phyloP scores from a whole-genome alignment of 257 asterid genomes.

The Capsicum baccatum region DNA sequence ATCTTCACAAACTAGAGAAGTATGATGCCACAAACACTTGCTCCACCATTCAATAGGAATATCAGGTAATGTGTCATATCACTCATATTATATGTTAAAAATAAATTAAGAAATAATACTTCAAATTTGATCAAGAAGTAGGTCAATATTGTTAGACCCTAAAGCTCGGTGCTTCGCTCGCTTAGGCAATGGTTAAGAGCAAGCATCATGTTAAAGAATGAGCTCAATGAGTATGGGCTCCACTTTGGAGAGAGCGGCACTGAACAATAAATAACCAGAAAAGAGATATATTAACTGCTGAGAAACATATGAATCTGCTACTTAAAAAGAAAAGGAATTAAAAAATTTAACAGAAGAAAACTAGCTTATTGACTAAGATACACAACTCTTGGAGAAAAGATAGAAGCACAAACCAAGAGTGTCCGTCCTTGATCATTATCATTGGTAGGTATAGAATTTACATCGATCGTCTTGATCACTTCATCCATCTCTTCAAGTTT shows the following conservation, averaged over 20 bases:
- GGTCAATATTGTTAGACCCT: slow-evolving; percentile 2
- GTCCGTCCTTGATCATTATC: slow-evolving; percentile 60
- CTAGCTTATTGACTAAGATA: not conserved
- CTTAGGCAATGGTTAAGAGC: not conserved
- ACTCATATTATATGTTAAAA: not conserved
- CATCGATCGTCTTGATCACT: slow-evolving; percentile 69
- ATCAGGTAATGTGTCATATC: not conserved
- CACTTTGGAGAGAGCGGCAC: not conserved
- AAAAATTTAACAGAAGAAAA: not conserved
- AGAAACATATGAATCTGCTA: not conserved
- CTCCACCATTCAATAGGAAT: slow-evolving; percentile 7
- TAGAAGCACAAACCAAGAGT: slow-evolving; percentile 92
- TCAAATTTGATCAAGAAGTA: not conserved
- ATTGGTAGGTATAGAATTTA: slow-evolving; percentile 46
- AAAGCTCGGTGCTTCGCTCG: not conserved
- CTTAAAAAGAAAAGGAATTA: not conserved
- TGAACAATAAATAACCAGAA: slow-evolving; percentile 1
- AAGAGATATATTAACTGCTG: not conserved
- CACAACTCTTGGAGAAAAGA: slow-evolving; percentile 36
- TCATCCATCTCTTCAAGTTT: slow-evolving; percentile 91
- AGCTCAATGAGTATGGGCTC: not conserved
- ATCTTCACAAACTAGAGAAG: not conserved
- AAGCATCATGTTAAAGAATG: not conserved
- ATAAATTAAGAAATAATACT: not conserved
- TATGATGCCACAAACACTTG: not conserved